These are phyloP conservation scores for Pichia rugopelliculosa DNA, from an alignment of 805 yeast species.

Conservation along the genomic window DNA sequence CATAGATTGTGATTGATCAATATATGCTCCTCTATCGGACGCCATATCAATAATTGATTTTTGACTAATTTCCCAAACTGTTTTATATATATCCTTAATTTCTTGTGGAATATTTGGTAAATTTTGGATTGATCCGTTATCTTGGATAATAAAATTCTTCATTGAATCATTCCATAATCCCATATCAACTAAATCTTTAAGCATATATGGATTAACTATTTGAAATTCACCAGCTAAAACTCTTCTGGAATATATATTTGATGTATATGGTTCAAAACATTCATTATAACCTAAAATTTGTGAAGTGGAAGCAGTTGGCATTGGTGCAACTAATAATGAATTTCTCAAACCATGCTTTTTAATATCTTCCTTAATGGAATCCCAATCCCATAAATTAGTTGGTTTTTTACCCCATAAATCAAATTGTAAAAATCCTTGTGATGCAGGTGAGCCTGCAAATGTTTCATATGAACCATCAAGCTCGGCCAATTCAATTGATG, in stretches of 20 bases:
- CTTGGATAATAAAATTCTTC: slow-evolving; percentile 49
- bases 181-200: slow-evolving; percentile 50
- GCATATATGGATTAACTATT: slow-evolving; percentile 52
- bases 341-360: slow-evolving; percentile 47
- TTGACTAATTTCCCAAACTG: slow-evolving; percentile 58
- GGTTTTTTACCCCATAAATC: slow-evolving; percentile 57
- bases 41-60: slow-evolving; percentile 55
- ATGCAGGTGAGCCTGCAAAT: slow-evolving; percentile 52
- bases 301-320: slow-evolving; percentile 64
- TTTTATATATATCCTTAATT: slow-evolving; percentile 47
- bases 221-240: slow-evolving; percentile 60
- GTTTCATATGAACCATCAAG: slow-evolving; percentile 44
- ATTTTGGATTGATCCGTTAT: slow-evolving; percentile 52
- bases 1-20: slow-evolving; percentile 90
- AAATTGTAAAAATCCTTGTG: slow-evolving; percentile 48
- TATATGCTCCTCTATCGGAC: slow-evolving; percentile 71
- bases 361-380: slow-evolving; percentile 40
- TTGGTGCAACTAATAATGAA: slow-evolving; percentile 55
- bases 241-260: slow-evolving; percentile 56
- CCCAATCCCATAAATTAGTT: slow-evolving; percentile 54
- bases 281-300: slow-evolving; percentile 56
- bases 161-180: slow-evolving; percentile 52
- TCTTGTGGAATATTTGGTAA: slow-evolving; percentile 49
- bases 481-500: slow-evolving; percentile 47
- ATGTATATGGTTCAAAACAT: slow-evolving; percentile 58